A percentile compares a stretch with the other conserved stretches of the same genome.
These are phyloP conservation scores for Urtica urens DNA, from an alignment of 306 rosid genomes.

Conservation along the genomic window DNA sequence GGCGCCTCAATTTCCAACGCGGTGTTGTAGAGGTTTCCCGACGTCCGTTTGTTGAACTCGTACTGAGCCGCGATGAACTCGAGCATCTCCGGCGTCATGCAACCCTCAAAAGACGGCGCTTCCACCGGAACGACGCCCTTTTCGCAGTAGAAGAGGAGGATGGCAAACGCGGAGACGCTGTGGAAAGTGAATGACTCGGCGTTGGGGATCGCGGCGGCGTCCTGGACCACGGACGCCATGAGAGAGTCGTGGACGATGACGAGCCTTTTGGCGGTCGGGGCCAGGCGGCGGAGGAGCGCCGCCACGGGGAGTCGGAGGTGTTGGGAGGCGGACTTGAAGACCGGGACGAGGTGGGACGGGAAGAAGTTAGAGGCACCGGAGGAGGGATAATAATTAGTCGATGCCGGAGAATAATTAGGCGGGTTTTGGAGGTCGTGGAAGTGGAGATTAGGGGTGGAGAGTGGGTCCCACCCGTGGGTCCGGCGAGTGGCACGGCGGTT, in stretches of 20 bases:
- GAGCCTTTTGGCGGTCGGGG: slow-evolving; percentile 24
- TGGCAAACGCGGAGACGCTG: slow-evolving; percentile 47
- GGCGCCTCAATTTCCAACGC: slow-evolving; percentile 35
- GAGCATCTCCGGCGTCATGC: slow-evolving; percentile 31
- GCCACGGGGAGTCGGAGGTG: slow-evolving; percentile 37
- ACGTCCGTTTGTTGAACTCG: slow-evolving; percentile 21
- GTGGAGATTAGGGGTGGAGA: slow-evolving; percentile 22
- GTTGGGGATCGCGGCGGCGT: slow-evolving; percentile 22
- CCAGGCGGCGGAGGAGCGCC: slow-evolving; percentile 25
- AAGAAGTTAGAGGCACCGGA: slow-evolving; percentile 28
- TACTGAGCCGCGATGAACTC: slow-evolving; percentile 26
- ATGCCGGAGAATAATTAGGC: slow-evolving; percentile 29
- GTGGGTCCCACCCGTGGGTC: slow-evolving; percentile 43
- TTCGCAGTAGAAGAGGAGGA: slow-evolving; percentile 26
- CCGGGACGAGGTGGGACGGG: slow-evolving; percentile 59
- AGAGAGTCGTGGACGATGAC: slow-evolving; percentile 50
- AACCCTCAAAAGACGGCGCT: slow-evolving; percentile 42
- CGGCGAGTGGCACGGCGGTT: slow-evolving; percentile 46
- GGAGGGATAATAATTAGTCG: no score
- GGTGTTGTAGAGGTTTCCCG: slow-evolving; percentile 40
- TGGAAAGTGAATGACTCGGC: slow-evolving; percentile 49
- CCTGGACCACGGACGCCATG: slow-evolving; percentile 48
- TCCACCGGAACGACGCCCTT: neutral
- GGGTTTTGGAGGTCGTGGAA: slow-evolving; percentile 43
- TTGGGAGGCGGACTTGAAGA: slow-evolving; percentile 30